Base-by-base conservation (phyloP, 768 basidiomycete genomes). In the Mycena vitilis region DNA sequence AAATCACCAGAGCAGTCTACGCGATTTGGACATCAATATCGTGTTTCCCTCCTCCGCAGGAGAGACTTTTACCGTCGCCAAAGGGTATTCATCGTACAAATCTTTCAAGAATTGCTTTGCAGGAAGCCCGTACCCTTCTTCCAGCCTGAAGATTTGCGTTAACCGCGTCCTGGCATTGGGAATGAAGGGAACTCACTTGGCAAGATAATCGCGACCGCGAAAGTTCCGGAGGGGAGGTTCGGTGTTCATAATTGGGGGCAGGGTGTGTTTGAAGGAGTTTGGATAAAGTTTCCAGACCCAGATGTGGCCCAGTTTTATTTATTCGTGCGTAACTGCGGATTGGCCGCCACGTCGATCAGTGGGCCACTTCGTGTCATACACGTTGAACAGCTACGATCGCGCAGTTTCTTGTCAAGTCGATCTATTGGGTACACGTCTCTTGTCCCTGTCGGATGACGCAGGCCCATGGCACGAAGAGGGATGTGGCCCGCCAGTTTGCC, bases 1-100 rank as follows among this genome's bases (percentile, higher is more conserved):
- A 65, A 49, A 57, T 34, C 18, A 48, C 55, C 30, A 65, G 2
- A 16, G 23, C 47, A 15, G 55, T 49, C 63, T 65, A 54, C 25
- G 15, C 12, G 13, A 53, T 7, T 6, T 5, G n/a, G 48, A 25
- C 12, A 30, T 64, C 5, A 36, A 18, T 55, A n/a, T 22, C 8
- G 7, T 22, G 25, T 40, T 40, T 40, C 15, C 40, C 10, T 20
- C 15, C 8, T 20, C 5, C n/a, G 5, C 10, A 16, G 23, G 8
- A 23, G 20, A 44, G 37, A 36, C 3, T 20, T 9, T 57, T 12
- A 65, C 63, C 47, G 63, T 65, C 47, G 63, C 55, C 22, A 56
- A 11, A 37, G 63, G 63, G 23, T 57, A 36, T 40, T 56, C 47
- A 18, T 49, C 44, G 30, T 55, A 65, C 5, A 55, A 65, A 5